Conservation (phyloP, 2,329 filamentous ascomycete genomes). For the Tolypocladium pustulatum region DNA sequence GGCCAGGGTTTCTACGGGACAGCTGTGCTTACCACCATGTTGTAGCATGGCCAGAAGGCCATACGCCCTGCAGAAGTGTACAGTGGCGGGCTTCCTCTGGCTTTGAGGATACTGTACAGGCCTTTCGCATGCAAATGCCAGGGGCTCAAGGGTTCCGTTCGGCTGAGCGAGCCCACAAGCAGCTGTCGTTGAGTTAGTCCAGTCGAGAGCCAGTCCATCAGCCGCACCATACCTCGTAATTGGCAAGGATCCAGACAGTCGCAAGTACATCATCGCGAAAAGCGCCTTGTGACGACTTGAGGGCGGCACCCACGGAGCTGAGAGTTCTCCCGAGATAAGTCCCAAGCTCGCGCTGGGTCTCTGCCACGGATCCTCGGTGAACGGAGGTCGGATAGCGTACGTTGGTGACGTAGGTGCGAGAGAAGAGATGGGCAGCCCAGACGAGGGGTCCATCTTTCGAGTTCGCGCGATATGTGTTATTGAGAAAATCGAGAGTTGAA, state of each 20-base stretch:
- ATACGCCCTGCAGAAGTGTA: slow-evolving; percentile 13
- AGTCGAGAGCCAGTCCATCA: no score
- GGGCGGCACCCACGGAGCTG: slow-evolving; percentile 25
- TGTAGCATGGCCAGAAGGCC: slow-evolving; percentile 27
- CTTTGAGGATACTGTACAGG: slow-evolving; percentile 24
- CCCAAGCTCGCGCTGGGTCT: slow-evolving; percentile 21
- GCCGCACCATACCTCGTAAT: slow-evolving; percentile 22
- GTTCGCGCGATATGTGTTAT: slow-evolving; percentile 14
- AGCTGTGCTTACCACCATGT: slow-evolving; percentile 22
- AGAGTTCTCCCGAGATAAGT: slow-evolving; percentile 25
- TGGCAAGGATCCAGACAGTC: slow-evolving; percentile 28
- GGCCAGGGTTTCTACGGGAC: not conserved
- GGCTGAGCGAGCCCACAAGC: slow-evolving; percentile 24
- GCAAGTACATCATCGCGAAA: slow-evolving; percentile 24
- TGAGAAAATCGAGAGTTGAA: slow-evolving; percentile 22
- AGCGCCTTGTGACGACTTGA: slow-evolving; percentile 16
- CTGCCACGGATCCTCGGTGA: slow-evolving; percentile 10
- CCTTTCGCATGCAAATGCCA: slow-evolving; percentile 27
- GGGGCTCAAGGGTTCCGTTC: slow-evolving; percentile 14
- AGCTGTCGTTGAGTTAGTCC: slow-evolving; percentile 16
- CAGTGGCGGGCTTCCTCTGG: slow-evolving; percentile 18
- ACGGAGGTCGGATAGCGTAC: slow-evolving; percentile 20
- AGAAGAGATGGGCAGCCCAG: slow-evolving; percentile 28
- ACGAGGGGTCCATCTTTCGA: slow-evolving; percentile 22
- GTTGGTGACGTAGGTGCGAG: slow-evolving; percentile 28